phyloP scores from a whole-genome alignment of 306 rosid species.

The Herpetospermum pedunculosum region DNA sequence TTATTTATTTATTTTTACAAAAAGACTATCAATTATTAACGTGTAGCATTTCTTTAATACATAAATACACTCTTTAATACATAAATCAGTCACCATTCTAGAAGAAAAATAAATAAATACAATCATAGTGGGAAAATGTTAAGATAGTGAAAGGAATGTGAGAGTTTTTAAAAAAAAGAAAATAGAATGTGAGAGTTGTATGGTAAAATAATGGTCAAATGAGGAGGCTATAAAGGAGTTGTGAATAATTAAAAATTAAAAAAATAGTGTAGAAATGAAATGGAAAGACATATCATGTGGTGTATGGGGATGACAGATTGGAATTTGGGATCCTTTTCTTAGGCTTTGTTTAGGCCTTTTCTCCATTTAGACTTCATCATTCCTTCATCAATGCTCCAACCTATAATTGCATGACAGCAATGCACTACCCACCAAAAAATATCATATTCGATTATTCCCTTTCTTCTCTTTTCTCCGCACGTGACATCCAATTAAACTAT shows the following conservation, averaged over 20 bases:
- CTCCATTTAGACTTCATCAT: not conserved
- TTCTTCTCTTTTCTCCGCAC: not conserved
- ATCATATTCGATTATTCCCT: not conserved
- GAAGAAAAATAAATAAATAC: not conserved
- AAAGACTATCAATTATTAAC: not conserved
- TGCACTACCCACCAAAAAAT: not conserved
- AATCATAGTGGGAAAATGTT: not conserved
- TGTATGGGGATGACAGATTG: not conserved
- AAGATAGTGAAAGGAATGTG: not conserved
- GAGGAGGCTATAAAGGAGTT: not conserved
- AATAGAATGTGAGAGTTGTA: not conserved
- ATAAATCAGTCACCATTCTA: not conserved
- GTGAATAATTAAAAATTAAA: not conserved
- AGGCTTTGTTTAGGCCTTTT: not conserved
- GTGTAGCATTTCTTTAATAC: not conserved
- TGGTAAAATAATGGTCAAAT: not conserved
- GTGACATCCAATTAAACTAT: not conserved
- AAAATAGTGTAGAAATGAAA: not conserved
- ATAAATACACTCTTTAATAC: not conserved
- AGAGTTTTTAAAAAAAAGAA: no score
- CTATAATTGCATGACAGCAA: not conserved
- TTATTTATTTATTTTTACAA: no score
- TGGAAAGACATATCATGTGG: slow-evolving; percentile 4
- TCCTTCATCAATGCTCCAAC: not conserved
- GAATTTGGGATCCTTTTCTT: not conserved